Conservation (phyloP, 2,329 filamentous ascomycete species). For the Colletotrichum somersetense region DNA sequence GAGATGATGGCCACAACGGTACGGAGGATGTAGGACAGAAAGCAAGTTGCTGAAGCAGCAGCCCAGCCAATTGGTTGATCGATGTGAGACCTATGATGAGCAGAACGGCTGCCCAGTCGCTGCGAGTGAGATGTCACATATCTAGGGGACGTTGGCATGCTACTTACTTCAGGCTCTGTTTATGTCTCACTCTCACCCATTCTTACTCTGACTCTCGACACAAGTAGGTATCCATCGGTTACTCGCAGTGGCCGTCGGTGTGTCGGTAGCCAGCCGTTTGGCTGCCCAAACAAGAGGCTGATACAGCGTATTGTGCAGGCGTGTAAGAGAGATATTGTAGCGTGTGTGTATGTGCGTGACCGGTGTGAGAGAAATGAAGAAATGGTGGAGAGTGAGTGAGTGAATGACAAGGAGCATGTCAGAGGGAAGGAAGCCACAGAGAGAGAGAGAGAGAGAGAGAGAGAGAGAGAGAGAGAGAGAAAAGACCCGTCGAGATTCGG, state of each 20-base stretch:
- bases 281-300: not conserved
- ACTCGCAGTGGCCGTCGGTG: no score
- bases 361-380: not conserved
- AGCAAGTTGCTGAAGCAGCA: conserved; percentile 7
- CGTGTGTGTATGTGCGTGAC: not conserved
- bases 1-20: not conserved
- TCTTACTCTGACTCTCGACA: not conserved
- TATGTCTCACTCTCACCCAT: not conserved
- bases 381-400: not conserved
- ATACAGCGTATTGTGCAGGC: not conserved
- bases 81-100: conserved; percentile 7
- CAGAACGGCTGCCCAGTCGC: conserved; percentile 37
- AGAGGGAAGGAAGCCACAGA: not conserved
- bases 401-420: conserved; percentile 30
- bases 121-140: not conserved
- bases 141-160: not conserved
- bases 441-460: no score
- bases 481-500: not conserved
- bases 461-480: no score
- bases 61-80: conserved; percentile 4
- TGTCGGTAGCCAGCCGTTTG: no score
- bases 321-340: not conserved
- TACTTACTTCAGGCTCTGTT: not conserved
- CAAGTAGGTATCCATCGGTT: no score
- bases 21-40: conserved; percentile 15